Conservation (phyloP, 805 yeast species). For the Saccharomyces mikatae region DNA sequence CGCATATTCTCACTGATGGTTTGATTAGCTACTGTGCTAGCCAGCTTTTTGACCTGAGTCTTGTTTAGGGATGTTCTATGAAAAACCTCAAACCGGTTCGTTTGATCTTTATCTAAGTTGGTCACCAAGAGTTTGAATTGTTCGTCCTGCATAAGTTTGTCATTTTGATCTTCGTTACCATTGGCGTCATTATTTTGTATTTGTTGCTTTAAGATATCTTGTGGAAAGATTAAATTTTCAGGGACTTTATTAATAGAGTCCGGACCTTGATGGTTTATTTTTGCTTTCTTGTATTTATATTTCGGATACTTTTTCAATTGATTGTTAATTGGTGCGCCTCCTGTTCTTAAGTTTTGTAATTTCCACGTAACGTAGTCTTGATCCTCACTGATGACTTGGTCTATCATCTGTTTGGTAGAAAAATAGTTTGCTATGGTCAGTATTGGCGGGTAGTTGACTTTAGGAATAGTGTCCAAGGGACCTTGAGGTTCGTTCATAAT, state of each 20-base stretch:
- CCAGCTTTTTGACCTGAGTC: constrained; percentile 70
- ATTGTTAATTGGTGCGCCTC: constrained; percentile 16
- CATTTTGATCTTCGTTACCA: neutral
- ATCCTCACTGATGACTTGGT: constrained; percentile 29
- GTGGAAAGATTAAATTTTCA: constrained; percentile 17
- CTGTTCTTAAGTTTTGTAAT: constrained; percentile 24
- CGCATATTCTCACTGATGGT: constrained; percentile 73
- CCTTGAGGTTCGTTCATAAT: constrained; percentile 26
- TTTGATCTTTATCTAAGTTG: constrained; percentile 71
- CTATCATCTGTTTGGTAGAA: constrained; percentile 26
- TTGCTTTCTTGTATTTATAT: neutral
- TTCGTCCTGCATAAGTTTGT: constrained; percentile 41
- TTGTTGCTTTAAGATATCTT: constrained; percentile 16
- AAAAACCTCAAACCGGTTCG: constrained; percentile 79
- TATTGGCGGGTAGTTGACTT: constrained; percentile 23
- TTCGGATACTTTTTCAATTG: neutral
- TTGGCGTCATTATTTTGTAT: neutral
- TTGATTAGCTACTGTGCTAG: constrained; percentile 72
- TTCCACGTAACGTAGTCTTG: constrained; percentile 30
- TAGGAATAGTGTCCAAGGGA: constrained; percentile 26
- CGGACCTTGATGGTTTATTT: constrained; percentile 1
- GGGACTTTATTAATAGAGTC: constrained; percentile 22
- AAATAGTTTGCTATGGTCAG: constrained; percentile 25
- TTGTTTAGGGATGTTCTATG: constrained; percentile 69
- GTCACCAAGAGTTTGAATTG: constrained; percentile 56